These are phyloP conservation scores for Nigrospora sphaerica DNA, from an alignment of 2,329 filamentous ascomycete genomes.

Conservation along the genomic window DNA sequence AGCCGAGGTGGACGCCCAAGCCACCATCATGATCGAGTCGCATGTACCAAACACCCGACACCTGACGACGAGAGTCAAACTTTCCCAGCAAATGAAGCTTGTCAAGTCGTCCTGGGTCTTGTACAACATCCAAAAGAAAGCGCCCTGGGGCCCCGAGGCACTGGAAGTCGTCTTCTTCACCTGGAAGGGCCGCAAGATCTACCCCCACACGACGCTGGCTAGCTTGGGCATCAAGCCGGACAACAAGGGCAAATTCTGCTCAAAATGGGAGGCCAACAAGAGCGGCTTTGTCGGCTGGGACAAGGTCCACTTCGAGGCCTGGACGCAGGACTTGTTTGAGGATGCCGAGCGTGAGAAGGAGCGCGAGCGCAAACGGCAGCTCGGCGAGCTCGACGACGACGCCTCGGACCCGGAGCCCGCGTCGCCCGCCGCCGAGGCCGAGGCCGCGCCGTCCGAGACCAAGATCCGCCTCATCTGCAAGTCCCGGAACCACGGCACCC, in stretches of 20 bases:
- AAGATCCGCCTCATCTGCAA: constrained; percentile 47
- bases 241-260: constrained; percentile 33
- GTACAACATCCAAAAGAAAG: constrained; percentile 44
- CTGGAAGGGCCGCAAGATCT: constrained; percentile 68
- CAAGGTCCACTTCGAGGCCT: constrained; percentile 69
- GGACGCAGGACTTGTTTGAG: constrained; percentile 58
- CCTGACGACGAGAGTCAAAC: constrained; percentile 57
- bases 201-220: constrained; percentile 65
- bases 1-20: constrained; percentile 33
- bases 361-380: constrained; percentile 32
- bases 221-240: constrained; percentile 54
- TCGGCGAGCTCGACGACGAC: constrained; percentile 31
- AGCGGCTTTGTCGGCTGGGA: constrained; percentile 43
- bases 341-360: constrained; percentile 42
- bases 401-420: constrained; percentile 8
- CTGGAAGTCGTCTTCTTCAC: constrained; percentile 63
- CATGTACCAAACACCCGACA: constrained; percentile 52
- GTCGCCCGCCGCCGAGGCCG: constrained; percentile 8
- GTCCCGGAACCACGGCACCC: constrained; percentile 39
- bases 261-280: constrained; percentile 18
- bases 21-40: constrained; percentile 64
- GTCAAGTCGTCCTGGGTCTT: constrained; percentile 65
- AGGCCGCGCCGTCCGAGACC: constrained; percentile 14
- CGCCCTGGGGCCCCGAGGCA: constrained; percentile 28
- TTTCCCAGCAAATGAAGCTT: constrained; percentile 60